Evolutionary conservation across 352 stramenopile genomes (phyloP).

Genomic region (Elongisporangium prolatum): DNA sequence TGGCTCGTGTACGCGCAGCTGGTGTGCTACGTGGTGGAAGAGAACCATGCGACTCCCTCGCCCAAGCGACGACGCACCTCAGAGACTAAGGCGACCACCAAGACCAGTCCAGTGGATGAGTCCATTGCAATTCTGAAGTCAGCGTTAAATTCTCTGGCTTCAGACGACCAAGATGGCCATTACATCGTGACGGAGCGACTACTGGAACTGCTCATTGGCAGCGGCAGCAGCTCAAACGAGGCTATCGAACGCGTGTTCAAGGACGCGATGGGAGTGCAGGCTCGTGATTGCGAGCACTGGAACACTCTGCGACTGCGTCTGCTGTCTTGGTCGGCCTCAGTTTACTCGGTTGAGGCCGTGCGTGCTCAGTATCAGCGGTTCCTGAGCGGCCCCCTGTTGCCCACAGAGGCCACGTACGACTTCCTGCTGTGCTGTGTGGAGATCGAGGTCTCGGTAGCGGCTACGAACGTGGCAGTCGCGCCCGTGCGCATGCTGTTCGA

Average conservation of each 20-base stretch:
- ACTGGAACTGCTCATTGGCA: conserved; percentile 46
- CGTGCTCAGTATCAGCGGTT: conserved; percentile 65
- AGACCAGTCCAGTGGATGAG: conserved; percentile 24
- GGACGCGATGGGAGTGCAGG: conserved; percentile 40
- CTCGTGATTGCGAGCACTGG: conserved; percentile 48
- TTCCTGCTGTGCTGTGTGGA: conserved; percentile 71
- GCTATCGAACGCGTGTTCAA: conserved; percentile 48
- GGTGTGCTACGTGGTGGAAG: conserved; percentile 34
- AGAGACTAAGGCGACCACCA: conserved; percentile 18
- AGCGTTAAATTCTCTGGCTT: conserved; percentile 33
- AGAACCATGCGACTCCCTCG: conserved; percentile 15
- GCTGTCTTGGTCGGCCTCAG: conserved; percentile 45
- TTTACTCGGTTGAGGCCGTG: conserved; percentile 27
- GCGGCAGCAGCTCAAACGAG: conserved; percentile 5
- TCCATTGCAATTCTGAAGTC: conserved; percentile 46
- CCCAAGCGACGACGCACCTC: conserved; percentile 55
- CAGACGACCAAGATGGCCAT: conserved; percentile 35
- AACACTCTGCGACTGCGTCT: conserved; percentile 55
- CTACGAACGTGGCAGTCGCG: conserved; percentile 21
- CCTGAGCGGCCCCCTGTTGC: conserved; percentile 63
- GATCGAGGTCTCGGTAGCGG: conserved; percentile 48
- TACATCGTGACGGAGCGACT: conserved; percentile 45
- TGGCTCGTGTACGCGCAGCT: conserved; percentile 77
- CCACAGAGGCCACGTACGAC: conserved; percentile 43
- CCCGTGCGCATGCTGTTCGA: conserved; percentile 71